These are phyloP conservation scores for Thoreauomyces humboldtii DNA, from an alignment of 192 early-diverging fungal species.

Conservation along the genomic window DNA sequence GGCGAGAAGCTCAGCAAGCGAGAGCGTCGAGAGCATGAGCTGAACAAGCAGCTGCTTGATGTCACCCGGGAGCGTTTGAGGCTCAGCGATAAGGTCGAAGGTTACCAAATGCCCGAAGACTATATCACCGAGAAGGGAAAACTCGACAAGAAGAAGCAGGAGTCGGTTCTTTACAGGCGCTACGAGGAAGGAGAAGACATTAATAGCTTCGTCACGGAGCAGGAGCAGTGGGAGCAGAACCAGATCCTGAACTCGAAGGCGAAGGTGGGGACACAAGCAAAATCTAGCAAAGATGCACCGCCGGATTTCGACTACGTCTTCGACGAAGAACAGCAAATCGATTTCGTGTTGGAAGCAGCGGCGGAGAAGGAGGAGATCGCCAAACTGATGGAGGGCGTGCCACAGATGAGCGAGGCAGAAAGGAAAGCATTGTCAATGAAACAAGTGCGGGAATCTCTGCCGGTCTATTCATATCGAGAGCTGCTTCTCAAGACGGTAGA, in stretches of 20 bases:
- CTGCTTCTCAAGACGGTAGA: slow-evolving; percentile 80
- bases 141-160: slow-evolving; percentile 91
- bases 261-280: slow-evolving; percentile 49
- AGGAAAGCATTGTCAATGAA: slow-evolving; percentile 73
- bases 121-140: slow-evolving; percentile 99
- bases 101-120: slow-evolving; percentile 72
- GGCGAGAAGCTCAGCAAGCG: slow-evolving; percentile 70
- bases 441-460: slow-evolving; percentile 80
- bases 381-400: slow-evolving; percentile 4
- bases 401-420: slow-evolving; percentile 56
- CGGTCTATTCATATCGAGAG: slow-evolving; percentile 87
- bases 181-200: slow-evolving; percentile 79
- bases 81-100: slow-evolving; percentile 77
- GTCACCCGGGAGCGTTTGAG: slow-evolving; percentile 81
- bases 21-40: slow-evolving; percentile 75
- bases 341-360: slow-evolving; percentile 81
- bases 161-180: slow-evolving; percentile 78
- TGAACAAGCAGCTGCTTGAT: slow-evolving; percentile 79
- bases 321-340: slow-evolving; percentile 81
- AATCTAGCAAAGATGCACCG: slow-evolving; percentile 37
- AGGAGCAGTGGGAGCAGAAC: slow-evolving; percentile 85
- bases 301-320: slow-evolving; percentile 91
- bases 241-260: slow-evolving; percentile 49
- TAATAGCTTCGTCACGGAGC: slow-evolving; percentile 73
- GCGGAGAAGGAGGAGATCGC: slow-evolving; percentile 31